Percentiles rank a stretch among this genome's conserved stretches.
These are phyloP conservation scores for Suillus bovinus DNA, from an alignment of 768 basidiomycete genomes.

Conservation along the genomic window DNA sequence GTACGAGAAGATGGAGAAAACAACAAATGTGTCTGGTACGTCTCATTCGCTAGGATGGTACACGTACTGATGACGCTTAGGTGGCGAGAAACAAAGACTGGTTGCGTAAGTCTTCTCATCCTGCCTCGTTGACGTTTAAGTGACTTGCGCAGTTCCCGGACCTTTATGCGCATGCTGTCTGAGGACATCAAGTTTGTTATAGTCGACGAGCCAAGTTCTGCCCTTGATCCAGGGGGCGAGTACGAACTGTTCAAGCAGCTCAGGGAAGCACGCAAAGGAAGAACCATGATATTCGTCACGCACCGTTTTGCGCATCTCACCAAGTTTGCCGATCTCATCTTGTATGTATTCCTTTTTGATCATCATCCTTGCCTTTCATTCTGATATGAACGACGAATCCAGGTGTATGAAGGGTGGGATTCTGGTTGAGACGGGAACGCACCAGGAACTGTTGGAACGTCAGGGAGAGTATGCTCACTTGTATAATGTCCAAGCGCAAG, in stretches of 20 bases:
- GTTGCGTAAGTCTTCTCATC: slow-evolving; percentile 21
- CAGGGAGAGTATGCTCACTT: slow-evolving; percentile 35
- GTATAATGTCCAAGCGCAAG: slow-evolving; percentile 35
- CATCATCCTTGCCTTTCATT: background rate
- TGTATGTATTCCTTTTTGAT: slow-evolving; percentile 26
- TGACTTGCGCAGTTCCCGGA: slow-evolving; percentile 30
- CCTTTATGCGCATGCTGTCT: slow-evolving; percentile 41
- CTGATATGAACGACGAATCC: background rate
- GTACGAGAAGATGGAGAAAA: slow-evolving; percentile 21
- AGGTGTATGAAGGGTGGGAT: slow-evolving; percentile 36
- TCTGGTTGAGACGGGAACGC: slow-evolving; percentile 36
- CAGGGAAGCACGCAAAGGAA: slow-evolving; percentile 27
- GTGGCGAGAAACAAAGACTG: slow-evolving; percentile 34
- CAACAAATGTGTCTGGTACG: slow-evolving; percentile 27
- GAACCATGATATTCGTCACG: slow-evolving; percentile 43
- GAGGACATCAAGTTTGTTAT: slow-evolving; percentile 31
- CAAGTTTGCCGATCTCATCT: slow-evolving; percentile 36
- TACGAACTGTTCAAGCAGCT: slow-evolving; percentile 33
- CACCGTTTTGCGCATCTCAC: slow-evolving; percentile 42
- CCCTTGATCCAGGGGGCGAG: slow-evolving; percentile 39
- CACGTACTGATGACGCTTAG: slow-evolving; percentile 8
- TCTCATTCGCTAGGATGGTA: background rate
- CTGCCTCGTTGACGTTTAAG: background rate
- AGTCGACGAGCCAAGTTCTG: slow-evolving; percentile 41
- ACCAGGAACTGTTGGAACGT: slow-evolving; percentile 27